These are phyloP conservation scores for Ramularia collo-cygni DNA, from an alignment of 2,329 filamentous ascomycete genomes.

Conservation along the genomic window DNA sequence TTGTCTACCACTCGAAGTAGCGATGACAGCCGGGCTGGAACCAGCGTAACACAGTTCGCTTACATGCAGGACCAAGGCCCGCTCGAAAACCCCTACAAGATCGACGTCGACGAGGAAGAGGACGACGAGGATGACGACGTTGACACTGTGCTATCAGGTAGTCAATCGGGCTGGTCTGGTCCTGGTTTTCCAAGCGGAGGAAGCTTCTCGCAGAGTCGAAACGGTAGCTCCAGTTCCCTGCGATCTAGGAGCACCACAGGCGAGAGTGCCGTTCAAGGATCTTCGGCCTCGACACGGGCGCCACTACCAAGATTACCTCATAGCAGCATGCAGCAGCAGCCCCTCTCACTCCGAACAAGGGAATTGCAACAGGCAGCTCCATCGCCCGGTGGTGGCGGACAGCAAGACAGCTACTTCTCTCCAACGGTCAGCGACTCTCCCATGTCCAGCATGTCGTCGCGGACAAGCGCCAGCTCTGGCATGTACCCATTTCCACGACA, in stretches of 20 bases:
- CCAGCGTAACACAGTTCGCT: conserved; percentile 65
- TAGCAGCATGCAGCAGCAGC: conserved; percentile 42
- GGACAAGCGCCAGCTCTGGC: conserved; percentile 62
- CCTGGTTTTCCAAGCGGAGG: conserved; percentile 7
- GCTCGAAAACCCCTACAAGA: conserved; percentile 75
- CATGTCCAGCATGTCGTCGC: conserved; percentile 56
- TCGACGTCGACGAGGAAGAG: conserved; percentile 50
- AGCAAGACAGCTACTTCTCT: conserved; percentile 84
- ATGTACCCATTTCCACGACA: conserved; percentile 78
- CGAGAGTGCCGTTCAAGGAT: conserved; percentile 10
- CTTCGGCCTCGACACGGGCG: conserved; percentile 36
- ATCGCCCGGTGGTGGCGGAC: conserved; percentile 56
- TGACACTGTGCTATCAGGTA: conserved; percentile 27
- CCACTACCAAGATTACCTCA: conserved; percentile 68
- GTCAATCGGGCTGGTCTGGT: conserved; percentile 21
- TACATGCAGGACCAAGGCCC: conserved; percentile 65
- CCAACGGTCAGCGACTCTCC: conserved; percentile 69
- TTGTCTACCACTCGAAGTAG: conserved; percentile 42
- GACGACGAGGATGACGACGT: conserved; percentile 44
- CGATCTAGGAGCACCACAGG: conserved; percentile 20
- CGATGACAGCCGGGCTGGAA: conserved; percentile 27
- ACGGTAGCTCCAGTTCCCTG: conserved; percentile 19
- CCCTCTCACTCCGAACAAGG: conserved; percentile 64
- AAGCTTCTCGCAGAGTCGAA: conserved; percentile 16
- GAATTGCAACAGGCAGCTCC: conserved; percentile 40